These are phyloP conservation scores for Biancaea sappan DNA, from an alignment of 306 rosid species.

Conservation along the genomic window DNA sequence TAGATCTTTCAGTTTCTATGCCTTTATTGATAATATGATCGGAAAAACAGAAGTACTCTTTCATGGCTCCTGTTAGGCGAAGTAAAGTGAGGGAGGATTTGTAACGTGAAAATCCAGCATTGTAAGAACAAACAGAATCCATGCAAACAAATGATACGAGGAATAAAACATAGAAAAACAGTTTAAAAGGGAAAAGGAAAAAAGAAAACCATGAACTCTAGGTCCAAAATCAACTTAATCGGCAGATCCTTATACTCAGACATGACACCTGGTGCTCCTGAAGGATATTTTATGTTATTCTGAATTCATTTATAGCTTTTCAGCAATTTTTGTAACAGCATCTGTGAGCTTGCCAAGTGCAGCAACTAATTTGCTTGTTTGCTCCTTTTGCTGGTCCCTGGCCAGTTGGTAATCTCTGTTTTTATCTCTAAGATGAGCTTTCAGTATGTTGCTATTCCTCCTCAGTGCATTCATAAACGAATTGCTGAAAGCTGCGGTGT, in stretches of 20 bases:
- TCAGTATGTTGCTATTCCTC: conserved; percentile 45
- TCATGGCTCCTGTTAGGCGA: not conserved
- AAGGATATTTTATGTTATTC: conserved; percentile 16
- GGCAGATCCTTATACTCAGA: conserved; percentile 9
- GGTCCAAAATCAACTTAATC: conserved; percentile 29
- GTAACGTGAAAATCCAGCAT: conserved; percentile 16
- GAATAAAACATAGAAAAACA: not conserved
- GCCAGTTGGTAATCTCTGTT: conserved; percentile 49
- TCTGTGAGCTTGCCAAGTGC: conserved; percentile 57
- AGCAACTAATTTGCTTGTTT: conserved; percentile 41
- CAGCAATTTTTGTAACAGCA: conserved; percentile 60
- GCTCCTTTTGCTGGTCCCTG: conserved; percentile 59
- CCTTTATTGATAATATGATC: not conserved
- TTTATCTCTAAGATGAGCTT: conserved; percentile 48
- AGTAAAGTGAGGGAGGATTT: not conserved
- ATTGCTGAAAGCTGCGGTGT: conserved; percentile 30
- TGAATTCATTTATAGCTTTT: conserved; percentile 44
- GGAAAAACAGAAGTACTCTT: not conserved
- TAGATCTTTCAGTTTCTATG: conserved; percentile 2
- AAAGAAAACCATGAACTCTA: conserved; percentile 16
- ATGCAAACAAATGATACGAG: not conserved
- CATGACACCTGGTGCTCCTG: not conserved
- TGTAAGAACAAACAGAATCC: conserved; percentile 28
- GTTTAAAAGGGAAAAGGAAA: not conserved
- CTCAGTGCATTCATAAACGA: conserved; percentile 37